Evolutionary conservation across 108 stramenopile species (phyloP), one percentile per base, ranked within the genome.

Genomic region (Cyclotella cryptica): DNA sequence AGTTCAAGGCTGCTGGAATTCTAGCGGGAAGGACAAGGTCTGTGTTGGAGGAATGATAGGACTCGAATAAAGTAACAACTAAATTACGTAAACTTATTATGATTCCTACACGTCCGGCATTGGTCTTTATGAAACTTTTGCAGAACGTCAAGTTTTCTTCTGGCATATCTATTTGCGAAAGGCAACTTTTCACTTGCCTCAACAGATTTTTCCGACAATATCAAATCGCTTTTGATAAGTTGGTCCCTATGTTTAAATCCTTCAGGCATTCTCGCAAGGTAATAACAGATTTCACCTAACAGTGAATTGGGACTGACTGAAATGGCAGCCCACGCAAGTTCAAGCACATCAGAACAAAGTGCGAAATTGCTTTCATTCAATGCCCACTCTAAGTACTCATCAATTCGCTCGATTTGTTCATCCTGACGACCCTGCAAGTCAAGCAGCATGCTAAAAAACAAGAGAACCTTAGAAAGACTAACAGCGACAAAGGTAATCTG

Each of bases 301-400:
- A 76, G 42, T 28, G 74, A 63, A 35, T 60, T 75, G 35, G 81
- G 81, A 60, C 66, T 77, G 10, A 62, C 71, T 19, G 71, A 52
- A 29, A 83, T 71, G 35, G 65, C 71, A 11, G 71, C 75, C 81
- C 75, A 77, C 10, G 60, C 71, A 18, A 47, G 49, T 43, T 83
- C 81, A 15, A 66, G 46, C 22, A 54, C 28, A 10, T 41, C 47
- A 29, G 59, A 63, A 45, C 63, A 40, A 21, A 72, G 51, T 11
- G 40, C 26, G 28, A 84, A 75, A 62, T 81, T 88, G 8, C 79
- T 72, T 3, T 76, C 75, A 42, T 86, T 85, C 26, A 84, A 43
- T 26, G 84, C 89, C 89, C 89, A 92, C 19, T 69, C 84, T 17
- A 68, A 47, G 26, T 85, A 87, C 53, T 86, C 86, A 19, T 87